These are phyloP conservation scores for Halenospora varia DNA, from an alignment of 495 filamentous ascomycete genomes.

Conservation along the genomic window DNA sequence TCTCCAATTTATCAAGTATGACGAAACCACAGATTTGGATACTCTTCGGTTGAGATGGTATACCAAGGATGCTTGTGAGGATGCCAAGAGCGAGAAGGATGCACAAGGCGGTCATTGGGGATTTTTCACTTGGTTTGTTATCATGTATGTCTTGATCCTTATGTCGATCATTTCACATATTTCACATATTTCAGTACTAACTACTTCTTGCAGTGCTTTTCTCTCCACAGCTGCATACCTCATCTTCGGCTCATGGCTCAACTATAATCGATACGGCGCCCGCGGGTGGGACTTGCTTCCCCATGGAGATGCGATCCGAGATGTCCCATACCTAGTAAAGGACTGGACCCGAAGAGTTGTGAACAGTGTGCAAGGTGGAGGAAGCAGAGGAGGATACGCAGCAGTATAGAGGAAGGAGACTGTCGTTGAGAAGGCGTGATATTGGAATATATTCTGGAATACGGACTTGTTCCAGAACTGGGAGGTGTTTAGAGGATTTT, in stretches of 20 bases:
- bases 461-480: background rate
- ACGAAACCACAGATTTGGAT: slow-evolving; percentile 38
- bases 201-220: slow-evolving; percentile 59
- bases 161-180: too few species aligned
- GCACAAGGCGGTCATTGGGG: slow-evolving; percentile 60
- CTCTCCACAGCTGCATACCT: slow-evolving; percentile 83
- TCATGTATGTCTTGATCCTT: slow-evolving; percentile 86
- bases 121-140: slow-evolving; percentile 95
- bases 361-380: slow-evolving; percentile 77
- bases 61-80: slow-evolving; percentile 81
- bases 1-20: slow-evolving; percentile 69
- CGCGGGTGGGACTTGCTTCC: slow-evolving; percentile 94
- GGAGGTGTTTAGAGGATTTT: background rate
- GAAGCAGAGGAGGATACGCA: slow-evolving; percentile 85
- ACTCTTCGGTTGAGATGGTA: slow-evolving; percentile 74
- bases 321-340: slow-evolving; percentile 86
- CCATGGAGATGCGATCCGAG: slow-evolving; percentile 86
- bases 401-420: slow-evolving; percentile 57
- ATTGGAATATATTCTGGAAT: too few species aligned
- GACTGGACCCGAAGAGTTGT: slow-evolving; percentile 77
- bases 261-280: slow-evolving; percentile 95
- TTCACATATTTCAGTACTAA: background rate
- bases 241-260: slow-evolving; percentile 98
- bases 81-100: slow-evolving; percentile 42
- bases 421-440: too few species aligned